Evolutionary conservation across 2,329 filamentous ascomycete species (phyloP), one percentile per base, ranked within the genome.

Genomic region (Neoscytalidium dimidiatum): DNA sequence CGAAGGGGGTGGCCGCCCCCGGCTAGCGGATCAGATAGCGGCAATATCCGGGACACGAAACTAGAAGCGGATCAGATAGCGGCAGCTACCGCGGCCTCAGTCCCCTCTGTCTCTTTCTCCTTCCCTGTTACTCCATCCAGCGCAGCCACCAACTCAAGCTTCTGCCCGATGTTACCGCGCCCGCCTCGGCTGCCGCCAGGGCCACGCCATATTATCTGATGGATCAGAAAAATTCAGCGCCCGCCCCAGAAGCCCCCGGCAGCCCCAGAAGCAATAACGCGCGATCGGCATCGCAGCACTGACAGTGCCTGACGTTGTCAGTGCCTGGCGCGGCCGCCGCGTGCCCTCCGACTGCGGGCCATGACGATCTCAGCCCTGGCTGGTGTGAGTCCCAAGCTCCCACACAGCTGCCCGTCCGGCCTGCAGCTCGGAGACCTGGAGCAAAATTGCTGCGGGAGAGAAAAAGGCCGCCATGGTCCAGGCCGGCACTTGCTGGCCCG

Each of bases 21-120:
- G 26, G 49, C 35, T n/a, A 56, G 61, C 28, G 49, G 38, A 64
- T 64, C 61, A 46, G 61, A 56, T 64, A 64, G 35, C 61, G 49
- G 56, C 56, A 60, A 60, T 46, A 41, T 60, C 56, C 56, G 56
- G 56, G 56, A 60, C 26, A 33, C 56, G 41, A 60, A 31, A n/a
- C 56, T 33, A 49, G 51, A 51, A 62, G 58, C 58, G 58, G 58
- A 62, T 62, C 58, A 26, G 58, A 62, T 62, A 62, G 43, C 58
- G 58, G 58, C 44, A 62, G 46, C 58, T 49, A 23, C 58, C 58
- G 58, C n/a, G n/a, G 8, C 28, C 23, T 17, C 29, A 13, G 35
- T 38, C 17, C 17, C 31, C n/a, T n/a, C 51, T 29, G 51, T n/a
- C 29, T 19, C 14, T 2, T 7, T 19, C 14, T n/a, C 28, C 26